These are phyloP conservation scores for Lathyrus sativus DNA, from an alignment of 306 rosid species.

Conservation along the genomic window DNA sequence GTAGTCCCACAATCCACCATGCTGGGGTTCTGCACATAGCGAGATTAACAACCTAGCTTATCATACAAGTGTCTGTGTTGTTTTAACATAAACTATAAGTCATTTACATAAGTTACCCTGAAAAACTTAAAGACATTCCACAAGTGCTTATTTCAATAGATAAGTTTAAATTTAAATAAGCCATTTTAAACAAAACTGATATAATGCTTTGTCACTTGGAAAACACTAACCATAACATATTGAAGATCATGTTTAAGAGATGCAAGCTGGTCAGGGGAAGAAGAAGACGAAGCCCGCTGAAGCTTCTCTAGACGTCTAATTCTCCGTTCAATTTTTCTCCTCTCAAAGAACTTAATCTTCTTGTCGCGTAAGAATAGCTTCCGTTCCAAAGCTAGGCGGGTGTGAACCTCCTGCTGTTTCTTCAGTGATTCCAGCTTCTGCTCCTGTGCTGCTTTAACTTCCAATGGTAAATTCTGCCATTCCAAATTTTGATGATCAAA, in stretches of 20 bases:
- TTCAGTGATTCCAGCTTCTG: slow-evolving; percentile 76
- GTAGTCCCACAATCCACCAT: too few relatives aligned
- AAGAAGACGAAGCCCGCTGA: slow-evolving; percentile 67
- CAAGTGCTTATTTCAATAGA: too few relatives aligned
- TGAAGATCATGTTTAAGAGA: slow-evolving; percentile 83
- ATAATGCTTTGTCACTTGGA: not conserved
- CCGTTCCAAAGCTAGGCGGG: slow-evolving; percentile 83
- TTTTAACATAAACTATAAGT: not conserved
- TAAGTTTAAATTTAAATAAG: not conserved
- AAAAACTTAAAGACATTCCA: too few relatives aligned
- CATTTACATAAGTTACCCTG: not conserved
- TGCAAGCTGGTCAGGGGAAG: slow-evolving; percentile 72
- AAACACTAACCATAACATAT: slow-evolving; percentile 70
- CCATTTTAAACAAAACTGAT: not conserved
- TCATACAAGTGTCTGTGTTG: not conserved
- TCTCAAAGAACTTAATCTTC: slow-evolving; percentile 93
- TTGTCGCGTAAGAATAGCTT: slow-evolving; percentile 75
- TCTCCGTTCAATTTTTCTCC: slow-evolving; percentile 91
- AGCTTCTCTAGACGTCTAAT: slow-evolving; percentile 83
- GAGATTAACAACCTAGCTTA: not conserved
- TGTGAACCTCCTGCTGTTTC: slow-evolving; percentile 92
- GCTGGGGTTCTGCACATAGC: too few relatives aligned
- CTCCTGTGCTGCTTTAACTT: slow-evolving; percentile 72
- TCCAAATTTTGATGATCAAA: not conserved
- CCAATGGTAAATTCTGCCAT: slow-evolving; percentile 70